A percentile compares a stretch with the other conserved stretches of the same genome.
Evolutionary conservation across 129 eudicot species (phyloP).

Genomic region (Flaveria linearis): DNA sequence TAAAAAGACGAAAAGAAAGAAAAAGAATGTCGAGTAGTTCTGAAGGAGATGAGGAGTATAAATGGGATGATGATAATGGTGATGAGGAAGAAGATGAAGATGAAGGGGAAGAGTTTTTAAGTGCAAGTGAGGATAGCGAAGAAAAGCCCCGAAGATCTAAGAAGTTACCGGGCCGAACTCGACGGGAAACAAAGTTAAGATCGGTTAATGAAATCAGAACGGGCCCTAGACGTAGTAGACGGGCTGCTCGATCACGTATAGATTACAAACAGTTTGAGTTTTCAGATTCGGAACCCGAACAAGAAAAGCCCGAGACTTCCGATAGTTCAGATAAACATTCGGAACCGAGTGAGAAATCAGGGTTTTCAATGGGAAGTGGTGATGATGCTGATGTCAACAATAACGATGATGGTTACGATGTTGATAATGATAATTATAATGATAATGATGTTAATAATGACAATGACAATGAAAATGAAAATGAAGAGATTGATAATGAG

Average conservation of each 20-base stretch:
- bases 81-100: conserved; percentile 75
- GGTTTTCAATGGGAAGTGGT: conserved; percentile 56
- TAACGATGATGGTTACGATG: conserved; percentile 31
- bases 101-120: conserved; percentile 58
- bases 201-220: conserved; percentile 54
- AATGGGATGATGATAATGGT: conserved; percentile 61
- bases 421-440: conserved; percentile 43
- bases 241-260: conserved; percentile 68
- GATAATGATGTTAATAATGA: conserved; percentile 44
- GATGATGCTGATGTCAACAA: conserved; percentile 51
- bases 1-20: conserved; percentile 56
- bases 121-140: conserved; percentile 75
- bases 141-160: conserved; percentile 50
- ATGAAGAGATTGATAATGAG: conserved; percentile 39
- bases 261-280: conserved; percentile 62
- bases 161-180: conserved; percentile 56
- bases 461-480: conserved; percentile 33
- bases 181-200: conserved; percentile 62
- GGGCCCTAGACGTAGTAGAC: conserved; percentile 83
- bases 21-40: conserved; percentile 71
- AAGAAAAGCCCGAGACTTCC: conserved; percentile 49
- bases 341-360: conserved; percentile 50
- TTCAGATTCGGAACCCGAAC: conserved; percentile 80
- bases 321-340: conserved; percentile 45
- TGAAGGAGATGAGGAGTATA: conserved; percentile 93